A percentile compares a stretch with the other conserved stretches of the same genome.
These are phyloP conservation scores for Vachellia pachyceras DNA, from an alignment of 306 rosid species.

Conservation along the genomic window DNA sequence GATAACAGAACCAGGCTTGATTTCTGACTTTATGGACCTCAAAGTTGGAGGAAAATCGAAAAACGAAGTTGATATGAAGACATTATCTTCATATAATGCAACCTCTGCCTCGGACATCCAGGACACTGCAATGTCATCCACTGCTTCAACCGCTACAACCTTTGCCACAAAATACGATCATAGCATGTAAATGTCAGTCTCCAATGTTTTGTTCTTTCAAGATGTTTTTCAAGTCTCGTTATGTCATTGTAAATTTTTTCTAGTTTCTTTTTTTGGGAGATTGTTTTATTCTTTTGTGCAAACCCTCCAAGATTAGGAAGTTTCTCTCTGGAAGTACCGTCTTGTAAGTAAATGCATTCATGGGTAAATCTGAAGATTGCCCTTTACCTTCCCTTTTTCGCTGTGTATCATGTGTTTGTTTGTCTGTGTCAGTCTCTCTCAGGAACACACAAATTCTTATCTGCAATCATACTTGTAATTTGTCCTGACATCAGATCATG, in stretches of 20 bases:
- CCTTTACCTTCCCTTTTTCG: neutral
- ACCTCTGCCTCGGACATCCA: constrained; percentile 56
- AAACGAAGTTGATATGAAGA: constrained; percentile 31
- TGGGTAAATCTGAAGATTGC: constrained; percentile 17
- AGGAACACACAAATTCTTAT: neutral
- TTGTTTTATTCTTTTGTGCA: constrained; percentile 3
- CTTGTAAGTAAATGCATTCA: constrained; percentile 50
- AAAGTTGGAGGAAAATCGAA: constrained; percentile 50
- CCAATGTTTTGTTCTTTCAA: constrained; percentile 12
- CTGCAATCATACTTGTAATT: neutral
- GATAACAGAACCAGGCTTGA: constrained; percentile 85
- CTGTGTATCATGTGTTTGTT: neutral
- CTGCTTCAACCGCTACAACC: constrained; percentile 52
- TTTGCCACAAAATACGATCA: constrained; percentile 46
- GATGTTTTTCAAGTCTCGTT: constrained; percentile 38
- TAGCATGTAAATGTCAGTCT: constrained; percentile 43
- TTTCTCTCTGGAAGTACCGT: constrained; percentile 32
- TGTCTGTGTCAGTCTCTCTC: neutral
- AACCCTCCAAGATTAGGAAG: constrained; percentile 13
- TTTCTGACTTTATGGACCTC: constrained; percentile 88
- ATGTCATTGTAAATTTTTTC: constrained; percentile 46
- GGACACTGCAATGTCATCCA: constrained; percentile 51
- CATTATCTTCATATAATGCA: constrained; percentile 36
- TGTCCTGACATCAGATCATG: neutral
- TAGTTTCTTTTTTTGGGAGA: neutral